Evolutionary conservation across 345 rosid genomes (phyloP).

Genomic region (Euphorbia lathyris): DNA sequence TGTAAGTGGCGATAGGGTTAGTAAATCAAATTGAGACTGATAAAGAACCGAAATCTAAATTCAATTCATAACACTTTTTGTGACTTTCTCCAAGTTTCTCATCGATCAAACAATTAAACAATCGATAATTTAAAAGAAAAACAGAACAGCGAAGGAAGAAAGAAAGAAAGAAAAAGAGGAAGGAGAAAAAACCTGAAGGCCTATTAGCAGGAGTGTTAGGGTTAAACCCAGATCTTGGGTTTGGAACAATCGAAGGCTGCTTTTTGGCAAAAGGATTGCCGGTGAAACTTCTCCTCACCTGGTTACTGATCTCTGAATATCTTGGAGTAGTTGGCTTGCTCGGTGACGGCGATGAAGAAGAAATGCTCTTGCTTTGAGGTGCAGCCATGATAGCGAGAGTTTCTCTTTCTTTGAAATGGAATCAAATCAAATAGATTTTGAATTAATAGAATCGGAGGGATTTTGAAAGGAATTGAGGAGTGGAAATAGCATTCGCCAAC

Average conservation of each 20-base stretch:
- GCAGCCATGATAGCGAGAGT: conserved; percentile 15
- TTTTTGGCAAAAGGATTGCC: conserved; percentile 55
- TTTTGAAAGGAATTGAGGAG: not conserved
- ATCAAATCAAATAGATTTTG: not conserved
- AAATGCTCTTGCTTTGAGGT: conserved; percentile 16
- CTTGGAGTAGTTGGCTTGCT: conserved; percentile 43
- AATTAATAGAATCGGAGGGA: not conserved
- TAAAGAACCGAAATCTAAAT: not conserved
- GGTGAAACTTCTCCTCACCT: conserved; percentile 64
- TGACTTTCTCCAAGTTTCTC: not conserved
- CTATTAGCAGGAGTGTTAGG: conserved; percentile 55
- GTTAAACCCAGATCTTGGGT: conserved; percentile 36
- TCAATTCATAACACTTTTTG: too few species aligned
- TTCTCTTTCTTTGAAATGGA: not conserved
- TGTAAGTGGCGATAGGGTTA: too few species aligned
- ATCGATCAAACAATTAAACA: too few species aligned
- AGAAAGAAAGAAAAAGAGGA: not conserved
- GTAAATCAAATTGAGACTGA: too few species aligned
- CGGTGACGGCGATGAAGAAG: conserved; percentile 25
- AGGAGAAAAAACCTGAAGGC: conserved; percentile 48
- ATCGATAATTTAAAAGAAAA: not conserved
- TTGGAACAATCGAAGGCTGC: conserved; percentile 43
- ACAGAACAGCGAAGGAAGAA: not conserved
- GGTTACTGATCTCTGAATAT: conserved; percentile 51
- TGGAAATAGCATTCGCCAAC: conserved; percentile 1